Evolutionary conservation across 352 stramenopile genomes (phyloP).

Genomic region (Globisporangium okanoganense): DNA sequence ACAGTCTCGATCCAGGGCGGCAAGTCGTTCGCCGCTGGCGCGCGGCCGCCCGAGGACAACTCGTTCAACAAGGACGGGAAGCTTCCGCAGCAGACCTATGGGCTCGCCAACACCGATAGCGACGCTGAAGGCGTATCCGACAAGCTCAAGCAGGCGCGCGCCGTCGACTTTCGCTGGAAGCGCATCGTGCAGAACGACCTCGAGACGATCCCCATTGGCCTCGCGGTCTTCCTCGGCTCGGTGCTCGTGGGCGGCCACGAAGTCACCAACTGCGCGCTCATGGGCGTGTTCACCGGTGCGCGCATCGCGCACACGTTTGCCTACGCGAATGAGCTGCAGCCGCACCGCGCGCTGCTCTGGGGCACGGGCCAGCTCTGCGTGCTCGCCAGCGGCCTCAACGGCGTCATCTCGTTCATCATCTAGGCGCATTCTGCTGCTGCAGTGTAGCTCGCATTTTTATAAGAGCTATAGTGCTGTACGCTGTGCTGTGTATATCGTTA

Average conservation of each 20-base stretch:
- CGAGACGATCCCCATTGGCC: slow-evolving; percentile 36
- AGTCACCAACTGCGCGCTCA: slow-evolving; percentile 36
- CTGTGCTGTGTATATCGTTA: no score
- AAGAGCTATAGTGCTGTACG: no score
- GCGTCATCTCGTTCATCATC: slow-evolving; percentile 30
- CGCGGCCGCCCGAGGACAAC: slow-evolving; percentile 14
- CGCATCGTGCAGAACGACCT: slow-evolving; percentile 47
- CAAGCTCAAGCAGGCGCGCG: slow-evolving; percentile 22
- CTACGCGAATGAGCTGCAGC: slow-evolving; percentile 41
- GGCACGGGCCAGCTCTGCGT: slow-evolving; percentile 30
- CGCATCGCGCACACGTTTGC: slow-evolving; percentile 36
- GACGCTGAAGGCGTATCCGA: slow-evolving; percentile 25
- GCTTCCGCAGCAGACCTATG: slow-evolving; percentile 7
- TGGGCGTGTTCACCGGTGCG: slow-evolving; percentile 35
- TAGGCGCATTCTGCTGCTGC: no score
- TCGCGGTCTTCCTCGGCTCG: slow-evolving; percentile 39
- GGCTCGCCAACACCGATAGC: slow-evolving; percentile 1
- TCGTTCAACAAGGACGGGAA: slow-evolving; percentile 8
- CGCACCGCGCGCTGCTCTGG: slow-evolving; percentile 33
- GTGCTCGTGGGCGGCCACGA: slow-evolving; percentile 38
- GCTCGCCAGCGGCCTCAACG: slow-evolving; percentile 32
- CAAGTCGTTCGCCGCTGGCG: slow-evolving; percentile 15
- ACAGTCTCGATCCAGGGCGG: slow-evolving; percentile 12
- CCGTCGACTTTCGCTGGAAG: slow-evolving; percentile 34
- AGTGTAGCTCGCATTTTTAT: no score